Base-by-base conservation (phyloP, 1,139 yeast genomes). In the Arxiozyma slooffiae region DNA sequence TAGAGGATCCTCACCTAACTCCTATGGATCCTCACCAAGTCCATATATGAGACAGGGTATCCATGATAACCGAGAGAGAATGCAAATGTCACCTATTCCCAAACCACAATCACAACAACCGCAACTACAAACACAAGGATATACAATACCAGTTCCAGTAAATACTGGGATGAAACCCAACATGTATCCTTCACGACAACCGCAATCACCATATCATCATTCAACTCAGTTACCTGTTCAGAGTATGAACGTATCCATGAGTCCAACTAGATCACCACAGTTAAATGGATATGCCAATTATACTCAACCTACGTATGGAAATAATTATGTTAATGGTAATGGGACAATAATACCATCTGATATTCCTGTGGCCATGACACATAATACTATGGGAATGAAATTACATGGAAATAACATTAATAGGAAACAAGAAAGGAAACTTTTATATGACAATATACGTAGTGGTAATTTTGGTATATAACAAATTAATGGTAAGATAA, bases 401-500 rank as follows among this genome's bases (percentile, higher is more conserved):
- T 51, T 65, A 22, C 69, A 65, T 52, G 62, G 67, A 38, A 60
- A 60, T 11, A 54, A 55, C 34, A 44, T 54, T 14, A 57, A 58
- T 47, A 63, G 60, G 50, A 55, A 52, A 38, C 60, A 64, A 48
- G 67, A 62, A 41, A 56, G 67, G 38, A 64, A 61, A 53, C 56
- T 58, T 41, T 53, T 66, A 21, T 60, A 64, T 50, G 55, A 63
- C 38, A 60, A 64, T 46, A 63, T 66, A 11, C 59, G 66, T 48
- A 64, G 60, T 48, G 69, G 69, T 45, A 58, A 61, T 45, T 66
- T 66, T 49, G 69, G 69, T 45, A 60, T 66, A n/a, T 64, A 50
- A 42, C 4, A 14, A 9, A 14, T 36, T 4, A 18, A 16, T 43
- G 23, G n/a, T 9, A 11, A 7, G 20, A 26, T 24, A 7, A 17